A percentile compares a stretch with the other conserved stretches of the same genome.
These are phyloP conservation scores for Fraxinus sp. DNA, from an alignment of 305 asterid species.

Conservation along the genomic window DNA sequence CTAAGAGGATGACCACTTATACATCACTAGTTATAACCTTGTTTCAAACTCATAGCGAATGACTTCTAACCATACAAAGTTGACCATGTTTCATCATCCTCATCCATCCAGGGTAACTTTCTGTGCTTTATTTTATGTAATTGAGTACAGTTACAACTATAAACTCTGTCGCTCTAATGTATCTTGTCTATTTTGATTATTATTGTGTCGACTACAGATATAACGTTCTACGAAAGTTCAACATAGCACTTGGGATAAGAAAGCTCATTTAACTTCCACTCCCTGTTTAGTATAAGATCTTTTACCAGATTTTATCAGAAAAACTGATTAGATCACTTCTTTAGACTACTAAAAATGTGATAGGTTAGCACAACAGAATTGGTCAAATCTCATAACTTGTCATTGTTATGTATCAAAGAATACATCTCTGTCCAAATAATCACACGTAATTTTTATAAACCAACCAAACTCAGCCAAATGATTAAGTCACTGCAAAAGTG, in stretches of 20 bases:
- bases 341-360: not conserved
- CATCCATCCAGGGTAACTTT: not conserved
- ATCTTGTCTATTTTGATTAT: not conserved
- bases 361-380: not conserved
- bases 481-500: not conserved
- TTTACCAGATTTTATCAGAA: not conserved
- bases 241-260: not conserved
- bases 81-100: slow-evolving; percentile 6
- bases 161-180: not conserved
- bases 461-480: not conserved
- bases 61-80: not conserved
- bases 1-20: not conserved
- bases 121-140: not conserved
- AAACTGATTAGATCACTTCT: not conserved
- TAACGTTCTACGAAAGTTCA: not conserved
- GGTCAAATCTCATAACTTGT: not conserved
- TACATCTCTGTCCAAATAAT: not conserved
- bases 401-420: not conserved
- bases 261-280: not conserved
- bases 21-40: not conserved
- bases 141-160: not conserved
- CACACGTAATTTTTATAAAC: not conserved
- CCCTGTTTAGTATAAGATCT: not conserved
- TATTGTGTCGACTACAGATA: not conserved
- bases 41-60: not conserved